phyloP scores from a whole-genome alignment of 495 filamentous ascomycete species.

The Filosporella fistucella region DNA sequence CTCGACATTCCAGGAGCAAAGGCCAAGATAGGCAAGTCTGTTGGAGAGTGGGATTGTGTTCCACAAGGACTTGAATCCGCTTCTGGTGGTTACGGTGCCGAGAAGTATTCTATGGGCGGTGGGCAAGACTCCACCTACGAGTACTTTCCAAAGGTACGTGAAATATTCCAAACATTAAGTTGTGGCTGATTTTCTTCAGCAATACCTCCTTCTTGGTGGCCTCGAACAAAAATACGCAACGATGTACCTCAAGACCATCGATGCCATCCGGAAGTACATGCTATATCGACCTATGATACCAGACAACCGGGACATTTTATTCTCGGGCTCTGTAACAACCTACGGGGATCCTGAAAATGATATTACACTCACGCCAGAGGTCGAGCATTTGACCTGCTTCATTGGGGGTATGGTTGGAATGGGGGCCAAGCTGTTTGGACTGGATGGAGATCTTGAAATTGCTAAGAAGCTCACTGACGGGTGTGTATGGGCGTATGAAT shows the following conservation, averaged over 20 bases:
- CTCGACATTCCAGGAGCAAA: slow-evolving; percentile 12
- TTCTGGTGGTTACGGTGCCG: slow-evolving; percentile 34
- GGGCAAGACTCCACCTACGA: slow-evolving; percentile 91
- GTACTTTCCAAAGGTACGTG: slow-evolving; percentile 76
- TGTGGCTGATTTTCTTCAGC: slow-evolving; percentile 21
- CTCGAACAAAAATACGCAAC: slow-evolving; percentile 71
- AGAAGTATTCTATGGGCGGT: slow-evolving; percentile 71
- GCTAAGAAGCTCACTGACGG: slow-evolving; percentile 83
- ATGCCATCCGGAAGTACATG: slow-evolving; percentile 68
- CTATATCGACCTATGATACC: slow-evolving; percentile 83
- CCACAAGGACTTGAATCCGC: slow-evolving; percentile 44
- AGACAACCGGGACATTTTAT: slow-evolving; percentile 69
- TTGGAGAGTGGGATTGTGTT: slow-evolving; percentile 43
- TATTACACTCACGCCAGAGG: slow-evolving; percentile 49
- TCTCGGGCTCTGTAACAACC: slow-evolving; percentile 51
- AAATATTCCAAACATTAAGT: neutral
- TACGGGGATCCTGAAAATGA: slow-evolving; percentile 32
- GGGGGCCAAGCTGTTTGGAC: slow-evolving; percentile 78
- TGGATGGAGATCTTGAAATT: slow-evolving; percentile 75
- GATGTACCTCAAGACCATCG: slow-evolving; percentile 73
- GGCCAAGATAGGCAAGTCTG: neutral
- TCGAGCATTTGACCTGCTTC: slow-evolving; percentile 83
- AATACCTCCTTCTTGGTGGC: slow-evolving; percentile 76
- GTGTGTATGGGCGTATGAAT: slow-evolving; percentile 90
- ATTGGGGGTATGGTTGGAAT: slow-evolving; percentile 91